Percentiles rank a stretch among this genome's conserved stretches.
Evolutionary conservation across 768 basidiomycete species (phyloP).

Genomic region (Tephrocybe sp.): DNA sequence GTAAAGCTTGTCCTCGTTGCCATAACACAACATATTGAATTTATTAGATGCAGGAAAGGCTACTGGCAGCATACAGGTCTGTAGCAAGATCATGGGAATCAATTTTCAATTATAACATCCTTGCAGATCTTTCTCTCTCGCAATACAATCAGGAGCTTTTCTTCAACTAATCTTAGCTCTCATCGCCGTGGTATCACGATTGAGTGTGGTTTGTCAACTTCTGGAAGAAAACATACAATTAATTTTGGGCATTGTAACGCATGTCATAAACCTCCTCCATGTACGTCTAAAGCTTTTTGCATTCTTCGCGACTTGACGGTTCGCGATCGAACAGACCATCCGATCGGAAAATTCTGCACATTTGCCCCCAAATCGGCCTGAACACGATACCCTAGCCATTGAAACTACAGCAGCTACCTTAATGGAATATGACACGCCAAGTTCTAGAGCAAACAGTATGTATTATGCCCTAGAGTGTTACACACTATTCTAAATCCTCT

Average conservation of each 20-base stretch:
- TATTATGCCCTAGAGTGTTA: background rate
- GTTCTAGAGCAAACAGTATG: background rate
- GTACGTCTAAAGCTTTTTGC: slow-evolving; percentile 22
- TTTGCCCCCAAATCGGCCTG: too few species aligned
- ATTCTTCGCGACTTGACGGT: background rate
- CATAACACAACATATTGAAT: background rate
- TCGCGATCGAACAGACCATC: background rate
- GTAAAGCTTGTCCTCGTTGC: slow-evolving; percentile 23
- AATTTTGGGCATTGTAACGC: slow-evolving; percentile 21
- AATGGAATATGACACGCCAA: background rate
- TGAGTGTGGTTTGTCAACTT: slow-evolving; percentile 44
- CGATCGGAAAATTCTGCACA: too few species aligned
- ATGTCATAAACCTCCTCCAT: slow-evolving; percentile 25
- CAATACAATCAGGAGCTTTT: slow-evolving; percentile 74
- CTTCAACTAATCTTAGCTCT: slow-evolving; percentile 64
- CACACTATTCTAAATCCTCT: background rate
- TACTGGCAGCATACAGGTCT: slow-evolving; percentile 51
- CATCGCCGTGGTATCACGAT: slow-evolving; percentile 57
- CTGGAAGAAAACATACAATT: slow-evolving; percentile 36
- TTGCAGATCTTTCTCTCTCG: slow-evolving; percentile 54
- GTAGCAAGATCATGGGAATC: background rate
- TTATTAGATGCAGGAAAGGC: slow-evolving; percentile 15
- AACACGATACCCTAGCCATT: background rate
- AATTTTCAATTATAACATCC: background rate
- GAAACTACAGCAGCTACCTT: background rate